phyloP scores from a whole-genome alignment of 345 rosid genomes.

The Eucalyptus virginea region DNA sequence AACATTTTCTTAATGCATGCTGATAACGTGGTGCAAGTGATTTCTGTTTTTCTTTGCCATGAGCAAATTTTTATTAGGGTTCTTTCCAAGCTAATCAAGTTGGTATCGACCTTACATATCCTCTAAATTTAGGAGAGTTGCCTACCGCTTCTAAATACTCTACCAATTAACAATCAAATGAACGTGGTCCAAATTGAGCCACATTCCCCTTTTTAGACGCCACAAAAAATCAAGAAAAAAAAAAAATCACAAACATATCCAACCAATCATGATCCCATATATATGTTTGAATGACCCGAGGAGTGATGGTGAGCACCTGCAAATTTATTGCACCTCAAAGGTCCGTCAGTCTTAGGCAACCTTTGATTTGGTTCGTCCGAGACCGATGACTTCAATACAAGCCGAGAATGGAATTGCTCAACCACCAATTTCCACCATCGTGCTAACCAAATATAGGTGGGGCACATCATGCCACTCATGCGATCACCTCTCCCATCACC shows the following conservation, averaged over 20 bases:
- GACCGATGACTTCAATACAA: not conserved
- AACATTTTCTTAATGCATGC: not conserved
- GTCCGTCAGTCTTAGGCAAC: not conserved
- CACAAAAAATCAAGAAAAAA: not conserved
- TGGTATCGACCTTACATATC: not conserved
- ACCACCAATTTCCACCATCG: not conserved
- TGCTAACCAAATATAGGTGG: fast-evolving
- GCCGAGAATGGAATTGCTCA: not conserved
- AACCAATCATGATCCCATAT: not conserved
- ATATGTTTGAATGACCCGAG: not conserved
- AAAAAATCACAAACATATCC: not conserved
- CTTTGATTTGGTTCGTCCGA: not conserved
- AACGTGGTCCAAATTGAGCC: not conserved
- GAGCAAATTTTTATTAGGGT: not conserved
- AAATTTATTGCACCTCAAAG: not conserved
- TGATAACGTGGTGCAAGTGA: not conserved
- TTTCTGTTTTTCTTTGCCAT: not conserved
- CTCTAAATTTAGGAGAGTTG: not conserved
- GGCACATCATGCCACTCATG: not conserved
- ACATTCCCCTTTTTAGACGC: not conserved
- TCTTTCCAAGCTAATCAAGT: not conserved
- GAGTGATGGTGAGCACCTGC: not conserved
- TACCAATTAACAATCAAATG: not conserved
- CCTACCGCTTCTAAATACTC: not conserved
- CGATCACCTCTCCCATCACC: not conserved